Conservation (phyloP, 345 rosid species). For the Aquilaria sinensis region DNA sequence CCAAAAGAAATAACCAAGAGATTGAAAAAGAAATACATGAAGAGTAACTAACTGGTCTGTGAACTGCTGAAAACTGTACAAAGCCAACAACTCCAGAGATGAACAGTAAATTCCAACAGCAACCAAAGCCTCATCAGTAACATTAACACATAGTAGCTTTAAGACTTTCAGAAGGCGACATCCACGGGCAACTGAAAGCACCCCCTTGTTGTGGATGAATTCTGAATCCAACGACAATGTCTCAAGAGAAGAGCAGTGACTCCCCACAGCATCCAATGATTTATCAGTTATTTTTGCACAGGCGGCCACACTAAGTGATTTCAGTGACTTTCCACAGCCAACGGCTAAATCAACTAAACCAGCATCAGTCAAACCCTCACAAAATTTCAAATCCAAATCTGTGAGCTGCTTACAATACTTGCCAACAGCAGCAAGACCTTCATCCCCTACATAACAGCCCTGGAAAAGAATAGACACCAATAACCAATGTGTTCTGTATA, state of each 20-base stretch:
- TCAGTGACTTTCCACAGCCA: slow-evolving; percentile 61
- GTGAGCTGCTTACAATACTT: slow-evolving; percentile 62
- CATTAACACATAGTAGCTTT: slow-evolving; percentile 73
- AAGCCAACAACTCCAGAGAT: slow-evolving; percentile 69
- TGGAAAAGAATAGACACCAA: slow-evolving; percentile 17
- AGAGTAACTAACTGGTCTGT: slow-evolving; percentile 61
- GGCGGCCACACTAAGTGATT: slow-evolving; percentile 80
- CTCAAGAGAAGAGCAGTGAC: slow-evolving; percentile 60
- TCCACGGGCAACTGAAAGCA: slow-evolving; percentile 70
- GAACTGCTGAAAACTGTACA: slow-evolving; percentile 67
- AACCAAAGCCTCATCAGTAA: slow-evolving; percentile 64
- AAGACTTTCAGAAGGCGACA: slow-evolving; percentile 56
- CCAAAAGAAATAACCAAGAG: too few species aligned
- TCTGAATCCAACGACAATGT: slow-evolving; percentile 76
- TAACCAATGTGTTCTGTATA: not conserved
- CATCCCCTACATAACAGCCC: slow-evolving; percentile 94
- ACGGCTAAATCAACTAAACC: slow-evolving; percentile 61
- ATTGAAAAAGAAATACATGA: not conserved
- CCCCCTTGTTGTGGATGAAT: slow-evolving; percentile 57
- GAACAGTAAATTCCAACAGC: slow-evolving; percentile 56
- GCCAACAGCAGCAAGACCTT: slow-evolving; percentile 73
- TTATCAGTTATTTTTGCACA: slow-evolving; percentile 70
- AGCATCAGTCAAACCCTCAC: slow-evolving; percentile 76
- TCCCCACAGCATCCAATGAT: slow-evolving; percentile 71
- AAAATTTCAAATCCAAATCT: slow-evolving; percentile 76